Conservation (phyloP, 495 filamentous ascomycete genomes). For the Xylaria venustula region DNA sequence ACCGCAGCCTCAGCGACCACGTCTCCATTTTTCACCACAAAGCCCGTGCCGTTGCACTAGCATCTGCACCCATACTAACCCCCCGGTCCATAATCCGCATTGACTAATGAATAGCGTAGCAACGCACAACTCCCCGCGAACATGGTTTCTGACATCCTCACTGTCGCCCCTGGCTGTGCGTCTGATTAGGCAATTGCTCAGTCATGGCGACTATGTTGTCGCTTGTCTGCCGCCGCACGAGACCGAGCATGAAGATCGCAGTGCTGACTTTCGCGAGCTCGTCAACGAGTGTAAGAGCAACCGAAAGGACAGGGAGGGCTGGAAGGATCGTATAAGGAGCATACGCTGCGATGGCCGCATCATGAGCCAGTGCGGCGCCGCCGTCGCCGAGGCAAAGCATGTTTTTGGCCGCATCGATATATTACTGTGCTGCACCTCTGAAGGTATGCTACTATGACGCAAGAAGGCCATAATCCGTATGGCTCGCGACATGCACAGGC, state of each 20-base stretch:
- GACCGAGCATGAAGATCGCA: slow-evolving; percentile 58
- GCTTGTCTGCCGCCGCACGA: slow-evolving; percentile 71
- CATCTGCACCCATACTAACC: slow-evolving; percentile 10
- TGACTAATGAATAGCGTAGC: slow-evolving; percentile 45
- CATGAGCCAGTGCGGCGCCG: slow-evolving; percentile 68
- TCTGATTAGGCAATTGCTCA: slow-evolving; percentile 71
- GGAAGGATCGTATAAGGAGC: slow-evolving; percentile 56
- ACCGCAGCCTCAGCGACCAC: background rate
- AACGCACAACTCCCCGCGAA: slow-evolving; percentile 59
- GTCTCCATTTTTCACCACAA: background rate
- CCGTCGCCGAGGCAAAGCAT: slow-evolving; percentile 80
- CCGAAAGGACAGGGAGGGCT: slow-evolving; percentile 54
- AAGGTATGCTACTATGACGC: slow-evolving; percentile 53
- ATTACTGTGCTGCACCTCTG: slow-evolving; percentile 80
- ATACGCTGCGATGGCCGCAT: slow-evolving; percentile 56
- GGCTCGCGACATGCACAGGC: background rate
- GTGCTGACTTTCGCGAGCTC: slow-evolving; percentile 54
- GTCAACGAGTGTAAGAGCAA: slow-evolving; percentile 58
- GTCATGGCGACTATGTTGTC: slow-evolving; percentile 82
- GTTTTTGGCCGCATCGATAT: slow-evolving; percentile 87
- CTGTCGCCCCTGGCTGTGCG: slow-evolving; percentile 73
- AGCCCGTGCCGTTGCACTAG: background rate
- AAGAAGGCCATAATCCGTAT: background rate
- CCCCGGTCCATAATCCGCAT: slow-evolving; percentile 5
- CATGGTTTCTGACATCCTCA: slow-evolving; percentile 88